phyloP scores from a whole-genome alignment of 305 asterid genomes.

The Striga hermonthica region DNA sequence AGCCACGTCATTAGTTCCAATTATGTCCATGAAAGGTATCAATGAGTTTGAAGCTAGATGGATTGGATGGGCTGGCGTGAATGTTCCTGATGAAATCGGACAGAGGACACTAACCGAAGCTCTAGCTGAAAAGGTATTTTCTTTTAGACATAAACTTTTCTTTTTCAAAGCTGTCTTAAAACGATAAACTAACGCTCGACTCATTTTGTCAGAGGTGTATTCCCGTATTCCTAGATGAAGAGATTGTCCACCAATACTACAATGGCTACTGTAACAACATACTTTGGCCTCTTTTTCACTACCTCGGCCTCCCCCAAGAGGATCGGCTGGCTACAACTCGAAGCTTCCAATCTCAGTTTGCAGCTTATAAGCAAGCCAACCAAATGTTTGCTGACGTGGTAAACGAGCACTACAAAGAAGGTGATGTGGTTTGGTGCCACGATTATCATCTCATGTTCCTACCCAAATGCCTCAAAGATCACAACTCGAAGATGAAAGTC shows the following conservation, averaged over 20 bases:
- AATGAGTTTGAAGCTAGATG: constrained; percentile 81
- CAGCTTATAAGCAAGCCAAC: constrained; percentile 85
- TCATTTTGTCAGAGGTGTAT: constrained; percentile 63
- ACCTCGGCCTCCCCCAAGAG: constrained; percentile 89
- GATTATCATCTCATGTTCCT: constrained; percentile 92
- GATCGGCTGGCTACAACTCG: constrained; percentile 91
- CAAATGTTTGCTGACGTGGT: constrained; percentile 89
- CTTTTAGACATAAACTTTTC: no score
- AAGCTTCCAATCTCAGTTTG: constrained; percentile 84
- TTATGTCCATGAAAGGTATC: constrained; percentile 50
- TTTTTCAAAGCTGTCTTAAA: no score
- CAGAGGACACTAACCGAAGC: constrained; percentile 77
- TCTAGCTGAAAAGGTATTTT: constrained; percentile 76
- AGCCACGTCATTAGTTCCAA: constrained; percentile 10
- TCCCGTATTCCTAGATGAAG: constrained; percentile 88
- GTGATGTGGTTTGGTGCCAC: constrained; percentile 92
- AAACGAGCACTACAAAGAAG: constrained; percentile 71
- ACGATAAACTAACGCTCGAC: no score
- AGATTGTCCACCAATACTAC: constrained; percentile 75
- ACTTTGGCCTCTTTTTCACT: constrained; percentile 93
- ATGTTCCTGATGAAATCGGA: constrained; percentile 80
- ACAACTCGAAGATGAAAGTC: constrained; percentile 70
- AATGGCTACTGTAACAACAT: constrained; percentile 90
- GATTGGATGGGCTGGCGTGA: constrained; percentile 98
- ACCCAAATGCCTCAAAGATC: constrained; percentile 72